Conservation (phyloP, 306 rosid genomes). For the Ziziphus jujuba region DNA sequence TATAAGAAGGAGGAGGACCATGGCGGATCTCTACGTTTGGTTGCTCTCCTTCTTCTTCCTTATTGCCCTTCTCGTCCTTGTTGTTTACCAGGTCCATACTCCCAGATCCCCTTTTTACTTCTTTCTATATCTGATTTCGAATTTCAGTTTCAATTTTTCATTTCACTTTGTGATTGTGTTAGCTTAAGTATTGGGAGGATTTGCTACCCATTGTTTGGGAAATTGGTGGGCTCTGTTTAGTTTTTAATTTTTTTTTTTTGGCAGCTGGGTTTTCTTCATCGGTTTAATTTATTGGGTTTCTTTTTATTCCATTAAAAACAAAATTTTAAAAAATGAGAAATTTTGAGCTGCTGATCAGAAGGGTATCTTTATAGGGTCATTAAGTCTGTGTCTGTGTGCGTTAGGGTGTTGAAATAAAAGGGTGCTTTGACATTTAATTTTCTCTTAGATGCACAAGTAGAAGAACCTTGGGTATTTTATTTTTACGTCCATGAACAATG, state of each 20-base stretch:
- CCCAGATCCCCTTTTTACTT: slow-evolving; percentile 1
- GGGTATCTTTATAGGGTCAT: background rate
- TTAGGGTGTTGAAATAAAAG: background rate
- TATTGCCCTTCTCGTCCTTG: slow-evolving; percentile 63
- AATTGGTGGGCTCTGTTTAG: background rate
- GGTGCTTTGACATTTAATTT: no score
- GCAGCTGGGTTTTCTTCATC: no score
- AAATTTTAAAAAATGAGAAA: background rate
- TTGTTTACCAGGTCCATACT: slow-evolving; percentile 80
- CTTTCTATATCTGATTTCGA: background rate
- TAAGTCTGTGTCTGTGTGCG: background rate
- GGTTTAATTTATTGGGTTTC: background rate
- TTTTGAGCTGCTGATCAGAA: no score
- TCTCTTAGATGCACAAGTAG: no score
- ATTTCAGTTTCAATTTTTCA: background rate
- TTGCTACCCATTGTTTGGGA: background rate
- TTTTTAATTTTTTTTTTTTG: no score
- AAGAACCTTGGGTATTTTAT: no score
- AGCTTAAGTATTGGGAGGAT: background rate
- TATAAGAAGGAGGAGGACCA: slow-evolving; percentile 25
- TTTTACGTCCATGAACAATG: no score
- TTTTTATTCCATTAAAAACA: no score
- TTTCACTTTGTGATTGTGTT: background rate
- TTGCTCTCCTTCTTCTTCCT: slow-evolving; percentile 86
- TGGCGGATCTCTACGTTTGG: slow-evolving; percentile 82